phyloP scores from a whole-genome alignment of 2,329 filamentous ascomycete genomes.

The Didymella exigua region DNA sequence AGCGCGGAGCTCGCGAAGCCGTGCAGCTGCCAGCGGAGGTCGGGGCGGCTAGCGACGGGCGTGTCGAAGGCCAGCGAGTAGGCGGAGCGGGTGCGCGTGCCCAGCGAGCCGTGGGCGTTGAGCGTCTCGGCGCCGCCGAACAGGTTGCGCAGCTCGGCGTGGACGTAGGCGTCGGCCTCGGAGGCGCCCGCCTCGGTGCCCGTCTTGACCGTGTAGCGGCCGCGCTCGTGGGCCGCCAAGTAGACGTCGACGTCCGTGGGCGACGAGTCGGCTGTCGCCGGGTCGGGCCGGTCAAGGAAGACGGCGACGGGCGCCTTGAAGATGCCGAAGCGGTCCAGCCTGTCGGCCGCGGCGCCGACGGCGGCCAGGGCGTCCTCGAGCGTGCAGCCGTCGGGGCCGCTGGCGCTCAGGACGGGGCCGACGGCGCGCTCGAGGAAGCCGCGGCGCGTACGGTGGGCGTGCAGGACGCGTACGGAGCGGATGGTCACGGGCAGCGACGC shows the following conservation, averaged over 20 bases:
- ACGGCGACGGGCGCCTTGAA: constrained; percentile 83
- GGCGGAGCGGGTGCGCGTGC: constrained; percentile 87
- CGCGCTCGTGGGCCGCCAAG: constrained; percentile 77
- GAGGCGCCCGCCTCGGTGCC: constrained; percentile 93
- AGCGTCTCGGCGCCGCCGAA: constrained; percentile 93
- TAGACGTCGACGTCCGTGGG: constrained; percentile 82
- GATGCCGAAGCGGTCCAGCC: constrained; percentile 82
- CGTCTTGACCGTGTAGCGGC: constrained; percentile 85
- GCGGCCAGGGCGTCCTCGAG: constrained; percentile 75
- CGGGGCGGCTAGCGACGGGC: constrained; percentile 82
- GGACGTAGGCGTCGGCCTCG: constrained; percentile 91
- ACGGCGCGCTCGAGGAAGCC: constrained; percentile 84
- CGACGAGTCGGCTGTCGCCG: constrained; percentile 69
- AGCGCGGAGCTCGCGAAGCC: constrained; percentile 82
- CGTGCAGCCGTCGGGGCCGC: constrained; percentile 72
- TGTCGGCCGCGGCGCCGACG: constrained; percentile 72
- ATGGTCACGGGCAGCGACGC: constrained; percentile 86
- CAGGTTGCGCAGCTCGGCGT: constrained; percentile 85
- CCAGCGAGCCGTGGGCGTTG: constrained; percentile 83
- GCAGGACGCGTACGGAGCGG: constrained; percentile 81
- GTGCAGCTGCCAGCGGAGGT: constrained; percentile 78
- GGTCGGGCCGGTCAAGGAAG: constrained; percentile 77
- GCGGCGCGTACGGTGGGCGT: constrained; percentile 80
- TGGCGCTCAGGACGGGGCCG: constrained; percentile 73
- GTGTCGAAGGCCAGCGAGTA: constrained; percentile 87